These are phyloP conservation scores for Fusarium nodosum DNA, from an alignment of 2,329 filamentous ascomycete species.

Conservation along the genomic window DNA sequence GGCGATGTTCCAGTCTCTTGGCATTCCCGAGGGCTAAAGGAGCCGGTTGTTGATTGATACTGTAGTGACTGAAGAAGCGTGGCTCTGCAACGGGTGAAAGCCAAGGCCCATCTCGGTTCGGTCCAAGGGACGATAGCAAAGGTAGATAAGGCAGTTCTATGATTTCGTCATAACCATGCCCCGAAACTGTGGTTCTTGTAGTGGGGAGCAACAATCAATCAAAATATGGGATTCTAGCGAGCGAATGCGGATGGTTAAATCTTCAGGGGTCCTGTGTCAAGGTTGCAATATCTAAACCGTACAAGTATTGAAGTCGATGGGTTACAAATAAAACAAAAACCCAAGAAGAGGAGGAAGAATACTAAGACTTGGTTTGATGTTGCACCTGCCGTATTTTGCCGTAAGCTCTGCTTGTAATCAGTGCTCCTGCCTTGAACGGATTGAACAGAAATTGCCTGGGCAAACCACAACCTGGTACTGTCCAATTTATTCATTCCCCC, in stretches of 20 bases:
- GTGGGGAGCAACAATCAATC: slow-evolving; percentile 33
- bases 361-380: no score
- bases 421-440: background rate
- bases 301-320: background rate
- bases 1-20: slow-evolving; percentile 21
- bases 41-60: slow-evolving; percentile 29
- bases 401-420: background rate
- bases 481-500: background rate
- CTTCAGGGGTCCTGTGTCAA: background rate
- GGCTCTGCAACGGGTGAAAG: slow-evolving; percentile 6
- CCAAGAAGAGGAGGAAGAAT: background rate
- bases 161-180: slow-evolving; percentile 42
- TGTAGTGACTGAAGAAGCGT: background rate
- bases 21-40: slow-evolving; percentile 49
- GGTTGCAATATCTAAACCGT: background rate
- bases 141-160: slow-evolving; percentile 11
- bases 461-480: background rate
- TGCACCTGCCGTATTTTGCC: background rate
- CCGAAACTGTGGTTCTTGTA: slow-evolving; percentile 39
- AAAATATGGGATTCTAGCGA: slow-evolving; percentile 13
- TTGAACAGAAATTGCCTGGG: background rate
- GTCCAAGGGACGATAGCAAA: slow-evolving; percentile 47
- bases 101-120: slow-evolving; percentile 47
- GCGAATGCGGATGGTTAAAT: background rate
- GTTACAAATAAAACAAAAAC: background rate